phyloP scores from a whole-genome alignment of 768 basidiomycete species.

The Boletus barrowsii region DNA sequence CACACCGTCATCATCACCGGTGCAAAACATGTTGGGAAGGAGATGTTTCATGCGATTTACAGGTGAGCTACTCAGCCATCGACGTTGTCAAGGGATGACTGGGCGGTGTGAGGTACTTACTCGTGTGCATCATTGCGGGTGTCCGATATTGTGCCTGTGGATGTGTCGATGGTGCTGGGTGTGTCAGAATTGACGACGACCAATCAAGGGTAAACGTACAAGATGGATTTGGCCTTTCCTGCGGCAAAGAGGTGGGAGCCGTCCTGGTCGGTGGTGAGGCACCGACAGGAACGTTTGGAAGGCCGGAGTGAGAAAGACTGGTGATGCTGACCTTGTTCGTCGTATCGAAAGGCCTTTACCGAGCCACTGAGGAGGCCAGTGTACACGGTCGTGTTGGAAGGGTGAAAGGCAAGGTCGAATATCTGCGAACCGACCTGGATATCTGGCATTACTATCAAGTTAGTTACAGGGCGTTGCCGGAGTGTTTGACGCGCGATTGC shows the following conservation, averaged over 20 bases:
- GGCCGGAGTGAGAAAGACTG: slow-evolving; percentile 62
- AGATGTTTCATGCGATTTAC: slow-evolving; percentile 83
- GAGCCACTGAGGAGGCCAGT: slow-evolving; percentile 78
- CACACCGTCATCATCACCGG: slow-evolving; percentile 92
- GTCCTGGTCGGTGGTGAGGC: slow-evolving; percentile 62
- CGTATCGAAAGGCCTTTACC: slow-evolving; percentile 78
- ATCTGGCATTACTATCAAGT: slow-evolving; percentile 44
- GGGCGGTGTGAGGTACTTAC: slow-evolving; percentile 42
- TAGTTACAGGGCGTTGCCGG: no score
- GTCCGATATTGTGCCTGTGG: slow-evolving; percentile 49
- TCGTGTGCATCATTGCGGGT: slow-evolving; percentile 58
- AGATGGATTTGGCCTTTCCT: slow-evolving; percentile 76
- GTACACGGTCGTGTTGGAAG: slow-evolving; percentile 66
- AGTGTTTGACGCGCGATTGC: slow-evolving; percentile 1
- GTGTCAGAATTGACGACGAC: slow-evolving; percentile 11
- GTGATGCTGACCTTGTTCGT: slow-evolving; percentile 61
- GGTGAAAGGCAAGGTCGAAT: slow-evolving; percentile 90
- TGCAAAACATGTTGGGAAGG: slow-evolving; percentile 68
- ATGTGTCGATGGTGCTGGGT: slow-evolving; percentile 63
- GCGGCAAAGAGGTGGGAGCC: slow-evolving; percentile 72
- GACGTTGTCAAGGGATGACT: slow-evolving; percentile 28
- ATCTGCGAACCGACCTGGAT: slow-evolving; percentile 74
- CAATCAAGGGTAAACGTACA: slow-evolving; percentile 48
- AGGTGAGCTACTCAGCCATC: slow-evolving; percentile 55
- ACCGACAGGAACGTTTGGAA: slow-evolving; percentile 81